Evolutionary conservation across 352 stramenopile genomes (phyloP).

Genomic region (Globisporangium echinulatum): DNA sequence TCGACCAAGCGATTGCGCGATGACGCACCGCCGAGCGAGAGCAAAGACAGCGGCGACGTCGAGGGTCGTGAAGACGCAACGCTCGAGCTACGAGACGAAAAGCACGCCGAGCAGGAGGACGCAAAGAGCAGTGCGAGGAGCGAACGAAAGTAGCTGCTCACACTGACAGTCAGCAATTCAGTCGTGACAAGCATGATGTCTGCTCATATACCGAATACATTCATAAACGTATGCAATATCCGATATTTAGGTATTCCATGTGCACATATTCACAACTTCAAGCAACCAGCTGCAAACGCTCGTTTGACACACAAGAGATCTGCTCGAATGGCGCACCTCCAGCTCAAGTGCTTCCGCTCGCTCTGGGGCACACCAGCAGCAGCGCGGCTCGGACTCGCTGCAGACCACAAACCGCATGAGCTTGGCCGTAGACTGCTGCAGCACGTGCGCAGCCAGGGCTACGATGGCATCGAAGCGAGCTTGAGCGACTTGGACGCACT

Average conservation of each 20-base stretch:
- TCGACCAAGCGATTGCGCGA: background rate
- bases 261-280: background rate
- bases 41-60: background rate
- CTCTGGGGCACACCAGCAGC: slow-evolving; percentile 44
- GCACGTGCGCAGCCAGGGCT: slow-evolving; percentile 41
- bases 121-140: background rate
- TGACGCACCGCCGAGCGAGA: background rate
- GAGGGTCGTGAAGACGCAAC: background rate
- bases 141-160: background rate
- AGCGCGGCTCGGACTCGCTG: slow-evolving; percentile 19
- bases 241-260: background rate
- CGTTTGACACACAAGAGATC: background rate
- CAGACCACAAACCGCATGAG: slow-evolving; percentile 7
- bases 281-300: background rate
- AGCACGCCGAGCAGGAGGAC: background rate
- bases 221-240: background rate
- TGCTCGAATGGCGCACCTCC: background rate
- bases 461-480: slow-evolving; percentile 66
- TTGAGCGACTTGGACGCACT: slow-evolving; percentile 47
- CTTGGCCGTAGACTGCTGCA: slow-evolving; percentile 29
- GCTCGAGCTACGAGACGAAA: background rate
- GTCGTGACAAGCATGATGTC: background rate
- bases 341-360: slow-evolving; percentile 47
- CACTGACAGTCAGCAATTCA: background rate
- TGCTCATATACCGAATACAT: background rate